Percentiles rank a stretch among this genome's conserved stretches.
phyloP scores from a whole-genome alignment of 1,284 basidiomycete genomes.

The Melampsora larici-populina region DNA sequence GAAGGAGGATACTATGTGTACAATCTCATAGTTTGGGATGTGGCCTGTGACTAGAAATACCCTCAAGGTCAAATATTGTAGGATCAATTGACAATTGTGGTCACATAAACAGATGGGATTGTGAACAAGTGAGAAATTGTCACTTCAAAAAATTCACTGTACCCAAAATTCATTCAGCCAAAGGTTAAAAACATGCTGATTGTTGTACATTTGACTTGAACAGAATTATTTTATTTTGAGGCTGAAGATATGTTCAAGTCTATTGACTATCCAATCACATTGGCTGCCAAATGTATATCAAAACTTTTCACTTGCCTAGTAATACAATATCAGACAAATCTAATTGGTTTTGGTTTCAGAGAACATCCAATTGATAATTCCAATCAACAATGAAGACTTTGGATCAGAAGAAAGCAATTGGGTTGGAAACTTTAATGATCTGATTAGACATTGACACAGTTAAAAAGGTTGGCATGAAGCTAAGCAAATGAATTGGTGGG shows the following conservation, averaged over 20 bases:
- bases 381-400: conserved; percentile 40
- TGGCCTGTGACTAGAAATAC: conserved; percentile 43
- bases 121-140: not conserved
- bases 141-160: no score
- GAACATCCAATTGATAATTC: conserved; percentile 39
- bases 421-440: conserved; percentile 42
- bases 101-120: conserved; percentile 41
- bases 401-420: conserved; percentile 36
- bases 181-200: no score
- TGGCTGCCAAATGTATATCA: conserved; percentile 20
- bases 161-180: no score
- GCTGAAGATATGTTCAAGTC: conserved; percentile 42
- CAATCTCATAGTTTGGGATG: conserved; percentile 36
- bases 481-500: conserved; percentile 33
- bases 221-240: conserved; percentile 36
- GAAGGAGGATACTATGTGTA: conserved; percentile 42
- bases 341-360: conserved; percentile 1
- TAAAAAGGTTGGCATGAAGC: conserved; percentile 11
- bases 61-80: conserved; percentile 36
- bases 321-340: not conserved
- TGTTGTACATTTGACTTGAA: no score
- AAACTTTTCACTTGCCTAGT: not conserved
- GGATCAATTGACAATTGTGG: conserved; percentile 30
- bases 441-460: conserved; percentile 30
- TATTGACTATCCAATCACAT: conserved; percentile 39